phyloP scores from a whole-genome alignment of 2,329 filamentous ascomycete species.

The Fusarium pilosicola region DNA sequence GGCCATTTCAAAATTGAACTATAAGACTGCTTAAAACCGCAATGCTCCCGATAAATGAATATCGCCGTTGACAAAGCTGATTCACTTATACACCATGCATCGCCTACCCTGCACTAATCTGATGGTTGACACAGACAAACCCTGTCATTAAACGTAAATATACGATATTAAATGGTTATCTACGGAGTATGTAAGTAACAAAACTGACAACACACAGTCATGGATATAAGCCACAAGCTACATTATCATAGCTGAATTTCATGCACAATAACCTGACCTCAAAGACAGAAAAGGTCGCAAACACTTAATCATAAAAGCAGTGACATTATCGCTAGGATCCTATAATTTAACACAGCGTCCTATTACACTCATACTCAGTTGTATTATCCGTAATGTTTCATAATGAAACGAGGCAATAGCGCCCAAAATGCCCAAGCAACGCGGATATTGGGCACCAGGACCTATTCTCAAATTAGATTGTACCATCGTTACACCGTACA shows the following conservation, averaged over 20 bases:
- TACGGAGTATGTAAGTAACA: not conserved
- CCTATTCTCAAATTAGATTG: not conserved
- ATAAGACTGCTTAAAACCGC: too few species aligned
- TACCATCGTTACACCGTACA: not conserved
- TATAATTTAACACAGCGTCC: not conserved
- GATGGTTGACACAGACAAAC: too few species aligned
- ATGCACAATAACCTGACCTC: not conserved
- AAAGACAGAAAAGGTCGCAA: not conserved
- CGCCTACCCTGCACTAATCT: not conserved
- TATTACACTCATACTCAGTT: not conserved
- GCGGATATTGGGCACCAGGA: not conserved
- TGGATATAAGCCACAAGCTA: not conserved
- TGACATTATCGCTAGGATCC: not conserved
- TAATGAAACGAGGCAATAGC: slow-evolving; percentile 10
- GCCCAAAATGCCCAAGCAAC: not conserved
- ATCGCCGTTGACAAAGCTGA: not conserved
- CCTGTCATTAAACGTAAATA: not conserved
- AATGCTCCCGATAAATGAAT: not conserved
- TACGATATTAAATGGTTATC: not conserved
- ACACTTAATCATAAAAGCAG: not conserved
- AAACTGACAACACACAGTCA: not conserved
- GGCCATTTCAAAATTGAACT: too few species aligned
- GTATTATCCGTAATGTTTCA: slow-evolving; percentile 2
- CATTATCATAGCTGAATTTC: not conserved
- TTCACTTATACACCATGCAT: not conserved